phyloP scores from a whole-genome alignment of 371 early-diverging fungal species.

The Mortierella sp. region DNA sequence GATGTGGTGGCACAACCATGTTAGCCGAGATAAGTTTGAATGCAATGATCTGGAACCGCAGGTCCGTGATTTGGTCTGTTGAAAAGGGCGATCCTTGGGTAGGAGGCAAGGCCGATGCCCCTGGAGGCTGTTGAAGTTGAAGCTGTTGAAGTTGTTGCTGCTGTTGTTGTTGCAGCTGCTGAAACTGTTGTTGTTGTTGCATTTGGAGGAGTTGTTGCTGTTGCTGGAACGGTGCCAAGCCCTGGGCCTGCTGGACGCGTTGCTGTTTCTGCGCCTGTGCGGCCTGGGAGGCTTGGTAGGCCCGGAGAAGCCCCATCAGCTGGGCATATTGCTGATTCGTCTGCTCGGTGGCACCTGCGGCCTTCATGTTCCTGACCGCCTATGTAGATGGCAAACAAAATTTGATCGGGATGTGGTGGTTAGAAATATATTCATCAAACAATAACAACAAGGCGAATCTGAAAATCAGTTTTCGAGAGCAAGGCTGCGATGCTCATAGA shows the following conservation, averaged over 20 bases:
- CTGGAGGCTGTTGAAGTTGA: conserved; percentile 47
- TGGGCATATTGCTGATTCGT: conserved; percentile 77
- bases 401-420: not conserved
- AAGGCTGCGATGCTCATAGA: too few relatives aligned
- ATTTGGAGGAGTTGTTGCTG: conserved; percentile 57
- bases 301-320: conserved; percentile 72
- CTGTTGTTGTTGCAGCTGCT: conserved; percentile 55
- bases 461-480: too few relatives aligned
- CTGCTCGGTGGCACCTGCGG: conserved; percentile 78
- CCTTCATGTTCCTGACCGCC: conserved; percentile 59
- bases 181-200: conserved; percentile 54
- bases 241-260: conserved; percentile 61
- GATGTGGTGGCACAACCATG: conserved; percentile 78
- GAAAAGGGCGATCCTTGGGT: conserved; percentile 63
- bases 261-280: conserved; percentile 45
- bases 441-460: not conserved
- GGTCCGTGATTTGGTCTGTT: conserved; percentile 72
- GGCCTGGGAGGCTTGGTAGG: conserved; percentile 58
- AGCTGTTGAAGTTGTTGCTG: conserved; percentile 51
- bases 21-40: conserved; percentile 87
- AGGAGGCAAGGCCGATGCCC: conserved; percentile 43
- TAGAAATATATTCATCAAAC: not conserved
- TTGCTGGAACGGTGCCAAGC: conserved; percentile 51
- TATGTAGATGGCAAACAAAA: conserved; percentile 1
- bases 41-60: conserved; percentile 86